Evolutionary conservation across 768 basidiomycete genomes (phyloP).

Genomic region (Termitomyces sp.): DNA sequence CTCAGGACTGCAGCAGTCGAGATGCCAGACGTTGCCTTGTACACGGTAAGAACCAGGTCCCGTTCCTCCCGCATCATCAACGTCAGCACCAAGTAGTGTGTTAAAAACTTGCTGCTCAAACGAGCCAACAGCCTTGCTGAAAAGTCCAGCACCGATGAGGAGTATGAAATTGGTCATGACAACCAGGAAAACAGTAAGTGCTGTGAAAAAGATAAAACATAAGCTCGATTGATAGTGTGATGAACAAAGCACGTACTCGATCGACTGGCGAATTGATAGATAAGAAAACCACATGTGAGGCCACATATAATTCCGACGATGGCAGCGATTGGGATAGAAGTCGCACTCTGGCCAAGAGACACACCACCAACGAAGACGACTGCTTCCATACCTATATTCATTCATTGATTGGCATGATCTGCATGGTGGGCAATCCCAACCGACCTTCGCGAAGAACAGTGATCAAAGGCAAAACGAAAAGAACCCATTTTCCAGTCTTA

Average conservation of each 20-base stretch:
- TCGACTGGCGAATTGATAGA: constrained; percentile 77
- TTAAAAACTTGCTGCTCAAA: constrained; percentile 71
- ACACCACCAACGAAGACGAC: constrained; percentile 94
- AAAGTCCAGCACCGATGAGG: constrained; percentile 91
- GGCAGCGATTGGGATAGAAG: constrained; percentile 85
- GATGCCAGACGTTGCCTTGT: constrained; percentile 82
- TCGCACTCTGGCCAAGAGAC: constrained; percentile 75
- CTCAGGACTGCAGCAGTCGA: constrained; percentile 73
- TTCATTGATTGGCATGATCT: neutral
- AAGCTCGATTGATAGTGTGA: neutral
- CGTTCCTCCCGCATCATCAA: constrained; percentile 59
- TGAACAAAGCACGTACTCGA: constrained; percentile 39
- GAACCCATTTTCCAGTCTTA: constrained; percentile 70
- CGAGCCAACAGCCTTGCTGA: constrained; percentile 69
- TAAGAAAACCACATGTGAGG: constrained; percentile 62
- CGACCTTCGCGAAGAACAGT: constrained; percentile 90
- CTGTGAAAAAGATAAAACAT: constrained; percentile 23
- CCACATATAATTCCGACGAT: constrained; percentile 83
- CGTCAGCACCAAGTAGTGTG: constrained; percentile 62
- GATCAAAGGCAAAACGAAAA: constrained; percentile 86
- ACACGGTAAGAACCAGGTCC: constrained; percentile 87
- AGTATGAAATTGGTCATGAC: constrained; percentile 89
- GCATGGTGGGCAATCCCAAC: neutral
- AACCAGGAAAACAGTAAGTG: constrained; percentile 83
- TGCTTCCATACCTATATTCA: constrained; percentile 65